A percentile compares a stretch with the other conserved stretches of the same genome.
phyloP scores from a whole-genome alignment of 108 stramenopile genomes.

The Nitzschia palea region DNA sequence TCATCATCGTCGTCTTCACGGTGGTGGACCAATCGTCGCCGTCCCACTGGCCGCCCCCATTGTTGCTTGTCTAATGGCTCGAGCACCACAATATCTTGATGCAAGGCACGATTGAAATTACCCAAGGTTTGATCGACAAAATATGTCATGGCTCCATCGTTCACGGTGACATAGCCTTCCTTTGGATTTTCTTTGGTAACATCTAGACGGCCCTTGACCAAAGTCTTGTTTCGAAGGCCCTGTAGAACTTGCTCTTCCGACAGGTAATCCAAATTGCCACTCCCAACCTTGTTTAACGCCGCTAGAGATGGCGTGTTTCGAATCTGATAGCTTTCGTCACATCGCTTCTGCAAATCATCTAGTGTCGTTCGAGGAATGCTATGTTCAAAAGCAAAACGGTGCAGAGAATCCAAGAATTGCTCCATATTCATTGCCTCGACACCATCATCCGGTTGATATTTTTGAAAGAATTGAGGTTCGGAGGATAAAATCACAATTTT shows the following conservation, averaged over 20 bases:
- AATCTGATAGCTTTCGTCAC: conserved; percentile 35
- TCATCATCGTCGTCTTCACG: conserved; percentile 36
- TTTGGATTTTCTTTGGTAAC: conserved; percentile 51
- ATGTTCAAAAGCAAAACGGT: neutral
- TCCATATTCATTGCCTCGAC: conserved; percentile 15
- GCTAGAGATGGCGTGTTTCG: conserved; percentile 21
- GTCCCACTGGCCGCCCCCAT: conserved; percentile 53
- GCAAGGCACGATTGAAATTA: conserved; percentile 54
- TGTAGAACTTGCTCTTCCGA: conserved; percentile 24
- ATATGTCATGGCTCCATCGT: conserved; percentile 9
- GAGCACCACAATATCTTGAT: conserved; percentile 51
- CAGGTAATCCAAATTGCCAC: conserved; percentile 7
- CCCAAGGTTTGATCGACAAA: conserved; percentile 43
- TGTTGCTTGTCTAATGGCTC: conserved; percentile 32
- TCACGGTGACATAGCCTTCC: conserved; percentile 39
- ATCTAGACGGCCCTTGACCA: conserved; percentile 35
- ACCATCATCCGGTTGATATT: conserved; percentile 31
- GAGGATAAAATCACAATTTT: conserved; percentile 11
- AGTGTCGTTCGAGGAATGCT: neutral
- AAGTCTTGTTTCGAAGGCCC: conserved; percentile 32
- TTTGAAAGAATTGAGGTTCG: conserved; percentile 8
- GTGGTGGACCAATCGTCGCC: conserved; percentile 41
- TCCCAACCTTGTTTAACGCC: neutral
- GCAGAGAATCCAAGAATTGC: conserved; percentile 4
- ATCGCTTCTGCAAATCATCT: conserved; percentile 3